Conservation (phyloP, 495 filamentous ascomycete genomes). For the Xylaria intraflava region DNA sequence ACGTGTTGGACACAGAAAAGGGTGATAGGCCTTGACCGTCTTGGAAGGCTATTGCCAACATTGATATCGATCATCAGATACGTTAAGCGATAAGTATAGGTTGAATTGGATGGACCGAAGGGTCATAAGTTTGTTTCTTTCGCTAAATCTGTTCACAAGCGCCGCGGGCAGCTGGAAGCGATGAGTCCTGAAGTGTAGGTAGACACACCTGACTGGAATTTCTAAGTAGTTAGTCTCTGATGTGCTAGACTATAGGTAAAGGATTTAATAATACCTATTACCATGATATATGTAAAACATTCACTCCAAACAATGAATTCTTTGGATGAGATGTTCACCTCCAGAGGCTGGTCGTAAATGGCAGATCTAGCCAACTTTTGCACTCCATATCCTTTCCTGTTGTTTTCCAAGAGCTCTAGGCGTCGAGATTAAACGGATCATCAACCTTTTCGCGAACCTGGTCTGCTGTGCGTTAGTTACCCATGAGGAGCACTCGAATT, state of each 20-base stretch:
- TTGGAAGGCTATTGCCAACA: too few species aligned
- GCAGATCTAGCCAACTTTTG: not conserved
- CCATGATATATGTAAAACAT: not conserved
- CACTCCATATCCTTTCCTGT: not conserved
- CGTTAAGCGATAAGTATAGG: too few species aligned
- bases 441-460: constrained; percentile 30
- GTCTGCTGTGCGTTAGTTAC: constrained; percentile 10
- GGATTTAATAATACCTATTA: not conserved
- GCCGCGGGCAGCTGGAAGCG: not conserved
- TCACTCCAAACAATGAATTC: not conserved
- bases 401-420: not conserved
- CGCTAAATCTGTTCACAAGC: not conserved
- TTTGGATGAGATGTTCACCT: not conserved
- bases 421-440: constrained; percentile 11
- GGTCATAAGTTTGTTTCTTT: not conserved
- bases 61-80: too few species aligned
- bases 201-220: not conserved
- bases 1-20: too few species aligned
- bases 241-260: not conserved
- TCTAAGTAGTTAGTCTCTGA: not conserved
- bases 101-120: too few species aligned
- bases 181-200: not conserved
- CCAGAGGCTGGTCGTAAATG: not conserved
- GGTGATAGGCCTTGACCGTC: too few species aligned
- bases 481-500: constrained; percentile 2